Percentiles rank a stretch among this genome's conserved stretches.
Conservation (phyloP, 352 stramenopile species). For the Phytopythium litorale region DNA sequence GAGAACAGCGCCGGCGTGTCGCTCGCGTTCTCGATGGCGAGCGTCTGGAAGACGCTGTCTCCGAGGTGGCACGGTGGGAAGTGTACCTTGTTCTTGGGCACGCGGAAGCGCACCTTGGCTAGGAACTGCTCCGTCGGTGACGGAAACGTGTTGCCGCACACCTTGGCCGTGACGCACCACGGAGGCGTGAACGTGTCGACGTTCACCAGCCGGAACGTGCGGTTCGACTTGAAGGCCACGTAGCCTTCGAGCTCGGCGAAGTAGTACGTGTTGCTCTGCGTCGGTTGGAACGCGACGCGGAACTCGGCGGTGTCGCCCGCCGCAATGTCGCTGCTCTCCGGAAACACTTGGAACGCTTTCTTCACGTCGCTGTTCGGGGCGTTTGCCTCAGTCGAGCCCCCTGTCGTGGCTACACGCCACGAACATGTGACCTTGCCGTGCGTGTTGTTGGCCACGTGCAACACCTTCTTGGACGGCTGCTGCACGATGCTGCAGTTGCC, state of each 20-base stretch:
- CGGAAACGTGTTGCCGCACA: constrained; percentile 86
- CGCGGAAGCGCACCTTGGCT: constrained; percentile 69
- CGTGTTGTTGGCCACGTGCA: constrained; percentile 85
- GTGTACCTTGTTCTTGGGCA: constrained; percentile 50
- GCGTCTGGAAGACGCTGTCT: constrained; percentile 87
- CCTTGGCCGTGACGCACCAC: constrained; percentile 77
- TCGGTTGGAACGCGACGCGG: constrained; percentile 77
- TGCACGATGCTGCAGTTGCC: constrained; percentile 58
- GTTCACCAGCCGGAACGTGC: constrained; percentile 92
- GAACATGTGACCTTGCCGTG: constrained; percentile 82
- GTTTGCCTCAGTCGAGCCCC: constrained; percentile 4
- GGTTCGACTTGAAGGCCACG: constrained; percentile 91
- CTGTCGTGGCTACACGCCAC: constrained; percentile 57
- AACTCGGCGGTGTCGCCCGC: constrained; percentile 76
- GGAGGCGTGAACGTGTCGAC: constrained; percentile 89
- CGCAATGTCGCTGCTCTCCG: constrained; percentile 71
- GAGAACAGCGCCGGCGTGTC: constrained; percentile 88
- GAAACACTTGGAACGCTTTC: constrained; percentile 70
- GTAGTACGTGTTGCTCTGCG: constrained; percentile 83
- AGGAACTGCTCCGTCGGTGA: constrained; percentile 84
- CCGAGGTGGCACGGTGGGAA: constrained; percentile 89
- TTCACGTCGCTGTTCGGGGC: not conserved
- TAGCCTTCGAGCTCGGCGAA: constrained; percentile 87
- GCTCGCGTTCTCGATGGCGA: constrained; percentile 82
- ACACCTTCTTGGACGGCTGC: constrained; percentile 56